Percentiles rank a stretch among this genome's conserved stretches.
Conservation (phyloP, 2,329 filamentous ascomycete genomes). For the Aspergillus terreus region DNA sequence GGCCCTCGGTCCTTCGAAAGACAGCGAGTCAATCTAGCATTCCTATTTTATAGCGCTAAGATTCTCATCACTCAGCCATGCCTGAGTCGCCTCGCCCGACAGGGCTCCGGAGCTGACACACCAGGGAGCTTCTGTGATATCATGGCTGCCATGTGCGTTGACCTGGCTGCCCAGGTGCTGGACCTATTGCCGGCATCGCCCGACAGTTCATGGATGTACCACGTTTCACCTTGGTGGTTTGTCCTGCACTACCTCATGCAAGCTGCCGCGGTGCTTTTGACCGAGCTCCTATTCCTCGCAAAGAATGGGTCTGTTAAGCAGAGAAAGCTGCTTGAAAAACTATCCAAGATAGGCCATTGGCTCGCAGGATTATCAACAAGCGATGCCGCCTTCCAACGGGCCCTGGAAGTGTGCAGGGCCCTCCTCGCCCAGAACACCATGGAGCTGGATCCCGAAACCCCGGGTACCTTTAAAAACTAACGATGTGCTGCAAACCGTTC, state of each 20-base stretch:
- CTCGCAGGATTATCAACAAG: slow-evolving; percentile 33
- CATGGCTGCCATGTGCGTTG: slow-evolving; percentile 34
- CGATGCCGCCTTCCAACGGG: slow-evolving; percentile 31
- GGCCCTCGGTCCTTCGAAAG: slow-evolving; percentile 25
- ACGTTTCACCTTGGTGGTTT: slow-evolving; percentile 38
- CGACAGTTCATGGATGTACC: slow-evolving; percentile 27
- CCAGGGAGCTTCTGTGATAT: slow-evolving; percentile 28
- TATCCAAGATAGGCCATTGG: slow-evolving; percentile 36
- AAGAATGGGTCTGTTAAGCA: slow-evolving; percentile 28
- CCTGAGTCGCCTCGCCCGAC: slow-evolving; percentile 35
- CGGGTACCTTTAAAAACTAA: not conserved
- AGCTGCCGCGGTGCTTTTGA: slow-evolving; percentile 34
- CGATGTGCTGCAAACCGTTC: not conserved
- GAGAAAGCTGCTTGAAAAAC: slow-evolving; percentile 21
- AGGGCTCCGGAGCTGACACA: slow-evolving; percentile 21
- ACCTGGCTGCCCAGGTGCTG: slow-evolving; percentile 33
- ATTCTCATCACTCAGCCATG: slow-evolving; percentile 43
- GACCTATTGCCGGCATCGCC: slow-evolving; percentile 34
- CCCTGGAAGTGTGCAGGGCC: slow-evolving; percentile 30
- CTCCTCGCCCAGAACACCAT: slow-evolving; percentile 20
- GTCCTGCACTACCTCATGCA: slow-evolving; percentile 41
- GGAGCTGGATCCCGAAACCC: slow-evolving; percentile 7
- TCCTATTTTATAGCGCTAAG: slow-evolving; percentile 42
- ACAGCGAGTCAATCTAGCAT: slow-evolving; percentile 34
- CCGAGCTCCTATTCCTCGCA: slow-evolving; percentile 31